These are phyloP conservation scores for Chrysoporthe puriensis DNA, from an alignment of 2,329 filamentous ascomycete species.

Conservation along the genomic window DNA sequence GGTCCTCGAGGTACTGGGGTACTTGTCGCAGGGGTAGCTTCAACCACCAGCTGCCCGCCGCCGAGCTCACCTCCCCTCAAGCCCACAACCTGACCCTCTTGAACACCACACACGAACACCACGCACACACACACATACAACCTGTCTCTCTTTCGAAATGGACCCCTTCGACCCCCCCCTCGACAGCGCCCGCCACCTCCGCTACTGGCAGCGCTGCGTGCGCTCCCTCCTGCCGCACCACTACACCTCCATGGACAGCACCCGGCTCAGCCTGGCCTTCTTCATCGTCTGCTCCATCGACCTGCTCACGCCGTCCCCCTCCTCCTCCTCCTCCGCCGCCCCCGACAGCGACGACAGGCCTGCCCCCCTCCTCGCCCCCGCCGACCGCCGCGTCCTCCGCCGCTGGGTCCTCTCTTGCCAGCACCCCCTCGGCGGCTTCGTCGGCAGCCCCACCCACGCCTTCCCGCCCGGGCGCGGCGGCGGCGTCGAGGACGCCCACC, in stretches of 20 bases:
- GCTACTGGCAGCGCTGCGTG: constrained; percentile 91
- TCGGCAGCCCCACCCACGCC: constrained; percentile 75
- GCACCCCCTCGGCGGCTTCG: constrained; percentile 84
- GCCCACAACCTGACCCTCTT: no score
- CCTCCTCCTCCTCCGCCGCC: constrained; percentile 48
- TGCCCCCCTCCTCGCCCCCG: constrained; percentile 46
- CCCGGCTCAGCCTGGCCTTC: constrained; percentile 85
- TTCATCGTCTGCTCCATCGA: constrained; percentile 88
- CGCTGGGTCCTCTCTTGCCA: constrained; percentile 87
- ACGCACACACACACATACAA: no score
- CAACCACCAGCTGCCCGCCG: no score
- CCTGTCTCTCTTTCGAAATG: no score
- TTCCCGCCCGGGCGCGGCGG: constrained; percentile 39
- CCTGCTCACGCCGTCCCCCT: constrained; percentile 70
- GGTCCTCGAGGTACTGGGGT: no score
- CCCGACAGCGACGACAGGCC: no score
- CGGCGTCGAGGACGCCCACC: constrained; percentile 60
- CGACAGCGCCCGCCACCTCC: constrained; percentile 72
- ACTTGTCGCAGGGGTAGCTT: no score
- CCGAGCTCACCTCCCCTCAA: no score
- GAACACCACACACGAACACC: no score
- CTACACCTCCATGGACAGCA: constrained; percentile 89
- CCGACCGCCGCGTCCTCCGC: constrained; percentile 52
- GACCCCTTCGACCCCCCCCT: constrained; percentile 42
- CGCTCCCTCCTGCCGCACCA: constrained; percentile 77